Percentiles rank a stretch among this genome's conserved stretches.
phyloP scores from a whole-genome alignment of 2,329 filamentous ascomycete species.

The Tolypocladium nubicola region DNA sequence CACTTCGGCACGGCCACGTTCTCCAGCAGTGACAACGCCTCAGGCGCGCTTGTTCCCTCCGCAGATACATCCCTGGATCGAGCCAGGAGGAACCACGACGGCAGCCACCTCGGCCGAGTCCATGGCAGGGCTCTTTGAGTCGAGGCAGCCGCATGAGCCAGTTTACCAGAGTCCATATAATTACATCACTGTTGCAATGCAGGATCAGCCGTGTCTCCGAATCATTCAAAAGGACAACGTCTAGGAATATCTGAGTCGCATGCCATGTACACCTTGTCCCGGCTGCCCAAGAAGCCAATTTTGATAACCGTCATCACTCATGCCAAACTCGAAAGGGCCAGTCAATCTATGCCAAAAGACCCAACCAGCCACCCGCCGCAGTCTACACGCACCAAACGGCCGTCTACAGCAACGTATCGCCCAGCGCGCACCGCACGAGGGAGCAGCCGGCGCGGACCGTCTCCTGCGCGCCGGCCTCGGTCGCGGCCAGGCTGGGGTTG shows the following conservation, averaged over 20 bases:
- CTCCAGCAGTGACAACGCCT: background rate
- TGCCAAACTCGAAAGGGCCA: background rate
- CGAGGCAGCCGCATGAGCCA: background rate
- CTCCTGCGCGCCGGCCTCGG: slow-evolving; percentile 60
- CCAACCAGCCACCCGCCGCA: background rate
- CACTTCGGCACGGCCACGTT: background rate
- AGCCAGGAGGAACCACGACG: background rate
- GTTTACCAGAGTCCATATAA: background rate
- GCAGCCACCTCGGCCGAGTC: background rate
- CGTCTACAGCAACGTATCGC: slow-evolving; percentile 70
- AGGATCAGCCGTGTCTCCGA: background rate
- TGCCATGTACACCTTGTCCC: background rate
- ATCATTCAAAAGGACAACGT: background rate
- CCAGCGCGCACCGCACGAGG: slow-evolving; percentile 80
- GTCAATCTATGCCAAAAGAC: background rate
- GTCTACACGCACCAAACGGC: background rate
- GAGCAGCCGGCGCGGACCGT: slow-evolving; percentile 87
- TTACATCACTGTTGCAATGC: background rate
- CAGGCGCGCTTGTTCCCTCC: background rate
- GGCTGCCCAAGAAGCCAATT: background rate
- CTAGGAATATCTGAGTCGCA: background rate
- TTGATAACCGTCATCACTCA: background rate
- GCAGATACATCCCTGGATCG: background rate
- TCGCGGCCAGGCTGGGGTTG: slow-evolving; percentile 59
- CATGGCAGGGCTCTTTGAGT: background rate